Conservation (phyloP, 192 early-diverging fungal genomes). For the Coemansia sp. region DNA sequence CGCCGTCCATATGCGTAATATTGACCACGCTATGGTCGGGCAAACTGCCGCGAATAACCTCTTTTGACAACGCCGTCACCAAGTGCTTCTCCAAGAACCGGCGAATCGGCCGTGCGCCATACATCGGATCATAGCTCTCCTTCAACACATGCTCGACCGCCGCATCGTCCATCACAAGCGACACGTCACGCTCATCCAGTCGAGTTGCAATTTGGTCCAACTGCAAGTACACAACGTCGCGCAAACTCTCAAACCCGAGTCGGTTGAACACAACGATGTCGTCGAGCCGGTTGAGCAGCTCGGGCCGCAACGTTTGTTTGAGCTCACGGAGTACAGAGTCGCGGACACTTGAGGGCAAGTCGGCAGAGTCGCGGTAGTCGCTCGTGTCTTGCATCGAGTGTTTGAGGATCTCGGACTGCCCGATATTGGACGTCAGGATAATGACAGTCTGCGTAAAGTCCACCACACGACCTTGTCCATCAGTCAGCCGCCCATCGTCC, state of each 20-base stretch:
- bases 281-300: conserved; percentile 95
- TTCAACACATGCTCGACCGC: conserved; percentile 77
- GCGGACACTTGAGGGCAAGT: conserved; percentile 46
- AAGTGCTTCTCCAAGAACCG: conserved; percentile 85
- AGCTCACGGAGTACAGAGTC: conserved; percentile 82
- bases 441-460: conserved; percentile 96
- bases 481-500: conserved; percentile 96
- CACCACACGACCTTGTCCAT: conserved; percentile 87
- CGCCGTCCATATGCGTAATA: conserved; percentile 42
- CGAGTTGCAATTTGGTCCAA: conserved; percentile 63
- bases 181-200: conserved; percentile 74
- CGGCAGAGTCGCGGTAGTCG: conserved; percentile 20
- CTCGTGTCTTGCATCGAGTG: conserved; percentile 28
- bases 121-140: conserved; percentile 87
- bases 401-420: conserved; percentile 61
- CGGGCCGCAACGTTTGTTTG: conserved; percentile 78
- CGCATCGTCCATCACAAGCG: conserved; percentile 63
- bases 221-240: conserved; percentile 73
- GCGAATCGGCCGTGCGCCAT: conserved; percentile 91
- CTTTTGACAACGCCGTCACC: conserved; percentile 75
- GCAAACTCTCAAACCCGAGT: conserved; percentile 61
- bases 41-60: conserved; percentile 68
- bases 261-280: conserved; percentile 89
- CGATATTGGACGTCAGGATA: conserved; percentile 94
- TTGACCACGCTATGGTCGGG: conserved; percentile 57